Evolutionary conservation across 2,329 filamentous ascomycete species (phyloP), one percentile per base, ranked within the genome.

Genomic region (Sporothrix curviconia): DNA sequence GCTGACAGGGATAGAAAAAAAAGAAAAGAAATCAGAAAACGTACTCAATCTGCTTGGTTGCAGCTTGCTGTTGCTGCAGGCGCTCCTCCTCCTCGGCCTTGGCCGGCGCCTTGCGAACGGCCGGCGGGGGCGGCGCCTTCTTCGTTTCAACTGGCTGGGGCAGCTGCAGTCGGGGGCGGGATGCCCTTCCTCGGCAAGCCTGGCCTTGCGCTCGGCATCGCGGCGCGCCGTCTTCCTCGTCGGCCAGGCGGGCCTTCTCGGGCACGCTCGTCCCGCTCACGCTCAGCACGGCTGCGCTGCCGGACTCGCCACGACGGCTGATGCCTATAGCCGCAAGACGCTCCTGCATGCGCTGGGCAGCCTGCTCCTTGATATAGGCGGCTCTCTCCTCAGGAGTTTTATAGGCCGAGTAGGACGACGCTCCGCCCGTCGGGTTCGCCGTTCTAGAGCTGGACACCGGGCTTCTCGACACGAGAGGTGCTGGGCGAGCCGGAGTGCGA

Each of bases 301-400:
- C 30, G n/a, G 85, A 89, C 74, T 99, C 94, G 3, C 87, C 86
- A 39, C 86, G 75, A 68, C 95, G 95, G 70, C 90, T 95, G 68
- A 99, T 87, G 36, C 94, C 94, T 60, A 97, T 82, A 47, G 92
- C 92, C 60, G 94, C 94, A 66, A 99, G 82, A 60, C 94, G 86
- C 71, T 97, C 94, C 36, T 94, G 92, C 87, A 99, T 97, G 59
- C 92, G 89, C 69, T 92, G 90, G 70, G 97, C 92, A 8, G 94
- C 95, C 70, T 96, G 92, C 70, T 96, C 92, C 70, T 95, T 95
- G 68, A 97, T 96, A 67, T 95, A 96, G 5, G 92, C 91, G 36
- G 95, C 91, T 56, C 94, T 84, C 67, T 99, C 92, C 71, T 97
- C 92, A 0, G 92, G 87, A 0, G 92, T 96, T 72, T 89, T 90